Evolutionary conservation across 2,329 filamentous ascomycete species (phyloP).

Genomic region (Aspergillus luchuensis): DNA sequence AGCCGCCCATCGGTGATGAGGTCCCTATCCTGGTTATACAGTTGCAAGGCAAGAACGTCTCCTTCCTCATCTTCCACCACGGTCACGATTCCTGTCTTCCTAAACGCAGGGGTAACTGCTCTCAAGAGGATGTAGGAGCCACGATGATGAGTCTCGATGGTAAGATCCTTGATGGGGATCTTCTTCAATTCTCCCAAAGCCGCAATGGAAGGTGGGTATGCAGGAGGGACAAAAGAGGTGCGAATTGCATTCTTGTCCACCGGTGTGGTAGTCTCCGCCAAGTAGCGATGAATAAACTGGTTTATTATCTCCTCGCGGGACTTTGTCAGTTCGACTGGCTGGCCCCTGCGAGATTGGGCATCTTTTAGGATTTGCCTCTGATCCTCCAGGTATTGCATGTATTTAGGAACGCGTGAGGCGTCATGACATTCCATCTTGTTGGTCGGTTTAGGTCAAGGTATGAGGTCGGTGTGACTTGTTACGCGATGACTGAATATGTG

Average conservation of each 20-base stretch:
- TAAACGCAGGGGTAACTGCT: slow-evolving; percentile 31
- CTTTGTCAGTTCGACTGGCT: slow-evolving; percentile 9
- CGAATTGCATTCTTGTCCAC: background rate
- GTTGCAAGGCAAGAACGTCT: slow-evolving; percentile 39
- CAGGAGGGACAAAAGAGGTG: slow-evolving; percentile 22
- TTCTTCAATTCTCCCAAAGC: slow-evolving; percentile 24
- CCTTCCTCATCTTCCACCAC: slow-evolving; percentile 47
- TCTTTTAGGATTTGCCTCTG: slow-evolving; percentile 18
- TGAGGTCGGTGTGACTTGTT: too few relatives aligned
- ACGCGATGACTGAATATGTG: too few relatives aligned
- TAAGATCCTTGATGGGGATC: slow-evolving; percentile 35
- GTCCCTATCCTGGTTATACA: slow-evolving; percentile 46
- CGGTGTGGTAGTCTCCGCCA: background rate
- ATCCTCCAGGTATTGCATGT: slow-evolving; percentile 11
- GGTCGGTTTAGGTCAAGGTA: too few relatives aligned
- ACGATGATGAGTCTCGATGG: slow-evolving; percentile 45
- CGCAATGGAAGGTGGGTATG: slow-evolving; percentile 23
- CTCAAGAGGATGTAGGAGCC: slow-evolving; percentile 39
- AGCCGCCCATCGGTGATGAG: slow-evolving; percentile 41
- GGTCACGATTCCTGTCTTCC: slow-evolving; percentile 36
- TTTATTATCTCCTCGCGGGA: slow-evolving; percentile 21
- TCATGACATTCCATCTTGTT: slow-evolving; percentile 21
- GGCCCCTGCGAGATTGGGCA: slow-evolving; percentile 18
- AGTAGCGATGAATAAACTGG: slow-evolving; percentile 18
- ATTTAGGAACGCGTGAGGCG: slow-evolving; percentile 13